Conservation (phyloP, 345 rosid species). For the Mallotus nudiflorus region DNA sequence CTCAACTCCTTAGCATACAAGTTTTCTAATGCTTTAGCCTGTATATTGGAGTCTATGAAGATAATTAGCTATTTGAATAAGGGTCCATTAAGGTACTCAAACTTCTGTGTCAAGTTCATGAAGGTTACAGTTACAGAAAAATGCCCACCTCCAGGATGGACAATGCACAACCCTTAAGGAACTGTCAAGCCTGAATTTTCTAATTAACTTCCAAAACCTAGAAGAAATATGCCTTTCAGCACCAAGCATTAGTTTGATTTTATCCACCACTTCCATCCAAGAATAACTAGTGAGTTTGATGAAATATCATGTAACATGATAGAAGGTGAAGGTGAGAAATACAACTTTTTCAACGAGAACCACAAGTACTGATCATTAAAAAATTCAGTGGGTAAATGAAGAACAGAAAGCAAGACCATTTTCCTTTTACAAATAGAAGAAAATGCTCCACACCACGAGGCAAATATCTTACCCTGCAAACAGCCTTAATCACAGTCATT, state of each 20-base stretch:
- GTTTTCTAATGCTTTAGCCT: constrained; percentile 66
- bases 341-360: background rate
- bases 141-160: too few species aligned
- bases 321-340: background rate
- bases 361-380: background rate
- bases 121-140: too few species aligned
- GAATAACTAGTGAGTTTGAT: background rate
- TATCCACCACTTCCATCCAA: background rate
- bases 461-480: constrained; percentile 36
- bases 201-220: too few species aligned
- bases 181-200: too few species aligned
- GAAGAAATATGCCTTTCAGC: too few species aligned
- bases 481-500: constrained; percentile 38
- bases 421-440: background rate
- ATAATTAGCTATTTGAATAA: constrained; percentile 5
- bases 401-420: background rate
- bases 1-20: constrained; percentile 54
- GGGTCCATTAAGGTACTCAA: background rate
- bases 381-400: background rate
- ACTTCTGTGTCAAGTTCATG: too few species aligned
- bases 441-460: background rate
- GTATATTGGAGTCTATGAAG: constrained; percentile 9
- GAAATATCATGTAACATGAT: background rate
- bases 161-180: too few species aligned
- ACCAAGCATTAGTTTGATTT: background rate